Conservation (phyloP, 805 yeast genomes). For the Geotrichum ghanense region DNA sequence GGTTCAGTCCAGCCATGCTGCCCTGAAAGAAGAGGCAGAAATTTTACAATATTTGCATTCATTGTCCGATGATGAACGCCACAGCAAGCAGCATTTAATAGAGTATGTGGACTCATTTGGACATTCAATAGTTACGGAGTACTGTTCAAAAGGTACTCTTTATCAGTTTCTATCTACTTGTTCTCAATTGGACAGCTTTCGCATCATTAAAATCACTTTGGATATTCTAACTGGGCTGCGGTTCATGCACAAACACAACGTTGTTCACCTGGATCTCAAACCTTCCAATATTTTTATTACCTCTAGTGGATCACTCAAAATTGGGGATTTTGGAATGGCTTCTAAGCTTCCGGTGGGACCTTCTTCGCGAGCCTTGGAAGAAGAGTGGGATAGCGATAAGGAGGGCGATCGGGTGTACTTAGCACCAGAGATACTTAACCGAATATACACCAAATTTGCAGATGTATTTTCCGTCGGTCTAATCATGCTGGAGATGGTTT, state of each 20-base stretch:
- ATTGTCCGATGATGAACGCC: slow-evolving; percentile 21
- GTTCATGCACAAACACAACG: slow-evolving; percentile 65
- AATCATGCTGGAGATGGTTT: slow-evolving; percentile 89
- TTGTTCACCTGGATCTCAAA: slow-evolving; percentile 81
- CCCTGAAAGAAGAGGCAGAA: slow-evolving; percentile 61
- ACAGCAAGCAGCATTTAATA: slow-evolving; percentile 64
- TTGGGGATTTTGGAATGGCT: slow-evolving; percentile 96
- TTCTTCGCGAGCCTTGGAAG: not conserved
- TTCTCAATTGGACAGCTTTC: slow-evolving; percentile 82
- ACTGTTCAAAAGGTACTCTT: slow-evolving; percentile 86
- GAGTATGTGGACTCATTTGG: slow-evolving; percentile 75
- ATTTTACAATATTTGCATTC: slow-evolving; percentile 29
- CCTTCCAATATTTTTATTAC: slow-evolving; percentile 93
- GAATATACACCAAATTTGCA: slow-evolving; percentile 76
- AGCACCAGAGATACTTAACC: slow-evolving; percentile 83
- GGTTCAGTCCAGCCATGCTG: slow-evolving; percentile 52
- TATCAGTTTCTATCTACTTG: slow-evolving; percentile 69
- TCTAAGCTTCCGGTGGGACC: slow-evolving; percentile 50
- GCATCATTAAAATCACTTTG: slow-evolving; percentile 91
- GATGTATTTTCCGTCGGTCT: slow-evolving; percentile 92
- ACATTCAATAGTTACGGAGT: slow-evolving; percentile 83
- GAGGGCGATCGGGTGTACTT: slow-evolving; percentile 97
- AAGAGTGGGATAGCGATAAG: slow-evolving; percentile 39
- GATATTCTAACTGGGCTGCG: slow-evolving; percentile 53
- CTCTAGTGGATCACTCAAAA: slow-evolving; percentile 85